Conservation (phyloP, 257 asterid species). For the Solanum sitiens region DNA sequence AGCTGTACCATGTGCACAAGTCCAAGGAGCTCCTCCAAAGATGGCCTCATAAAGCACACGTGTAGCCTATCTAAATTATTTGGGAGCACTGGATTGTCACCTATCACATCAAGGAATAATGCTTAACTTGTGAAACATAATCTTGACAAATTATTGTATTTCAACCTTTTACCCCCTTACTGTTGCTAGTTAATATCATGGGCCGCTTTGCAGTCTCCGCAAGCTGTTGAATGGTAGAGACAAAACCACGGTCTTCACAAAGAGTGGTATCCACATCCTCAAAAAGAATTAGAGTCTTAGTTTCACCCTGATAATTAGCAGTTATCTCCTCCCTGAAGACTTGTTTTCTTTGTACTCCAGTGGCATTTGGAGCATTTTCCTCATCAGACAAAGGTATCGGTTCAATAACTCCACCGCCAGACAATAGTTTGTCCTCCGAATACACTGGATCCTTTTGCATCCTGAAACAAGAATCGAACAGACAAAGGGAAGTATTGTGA, state of each 20-base stretch:
- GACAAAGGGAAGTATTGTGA: background rate
- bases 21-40: constrained; percentile 45
- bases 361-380: constrained; percentile 31
- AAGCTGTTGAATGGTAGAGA: constrained; percentile 75
- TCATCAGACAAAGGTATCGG: constrained; percentile 28
- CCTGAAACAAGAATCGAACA: constrained; percentile 34
- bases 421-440: constrained; percentile 9
- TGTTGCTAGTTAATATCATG: constrained; percentile 88
- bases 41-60: constrained; percentile 52
- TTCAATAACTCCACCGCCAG: constrained; percentile 40
- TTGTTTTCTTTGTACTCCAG: constrained; percentile 13
- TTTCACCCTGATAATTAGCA: constrained; percentile 26
- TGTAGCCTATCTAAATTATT: constrained; percentile 67
- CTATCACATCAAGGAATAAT: constrained; percentile 25
- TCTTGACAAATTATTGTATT: background rate
- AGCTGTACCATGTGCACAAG: constrained; percentile 51
- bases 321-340: constrained; percentile 17
- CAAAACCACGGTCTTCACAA: constrained; percentile 76
- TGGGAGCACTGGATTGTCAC: constrained; percentile 68
- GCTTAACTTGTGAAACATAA: constrained; percentile 3
- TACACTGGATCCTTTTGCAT: constrained; percentile 27
- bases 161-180: constrained; percentile 40
- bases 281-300: constrained; percentile 71
- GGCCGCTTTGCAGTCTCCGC: constrained; percentile 91
- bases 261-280: constrained; percentile 91